Percentiles rank a stretch among this genome's conserved stretches.
Conservation (phyloP, 2,329 filamentous ascomycete species). For the Pseudogymnoascus sp. region DNA sequence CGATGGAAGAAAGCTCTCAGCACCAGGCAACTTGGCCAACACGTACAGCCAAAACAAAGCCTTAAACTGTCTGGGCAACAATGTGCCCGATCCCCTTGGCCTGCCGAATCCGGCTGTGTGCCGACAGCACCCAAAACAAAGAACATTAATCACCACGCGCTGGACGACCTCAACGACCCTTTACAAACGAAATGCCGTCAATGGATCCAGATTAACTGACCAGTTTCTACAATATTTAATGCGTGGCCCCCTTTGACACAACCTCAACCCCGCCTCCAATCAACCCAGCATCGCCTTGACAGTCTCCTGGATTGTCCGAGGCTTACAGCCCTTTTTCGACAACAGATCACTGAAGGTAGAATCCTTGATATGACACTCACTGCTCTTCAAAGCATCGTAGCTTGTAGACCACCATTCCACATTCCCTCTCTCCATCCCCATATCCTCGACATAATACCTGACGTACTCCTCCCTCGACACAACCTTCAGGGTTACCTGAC, state of each 20-base stretch:
- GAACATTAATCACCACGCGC: too few species aligned
- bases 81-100: neutral
- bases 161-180: too few species aligned
- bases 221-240: neutral
- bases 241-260: neutral
- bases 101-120: neutral
- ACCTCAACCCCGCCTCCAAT: neutral
- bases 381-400: slow-evolving; percentile 17
- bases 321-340: slow-evolving; percentile 11
- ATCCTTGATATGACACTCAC: slow-evolving; percentile 20
- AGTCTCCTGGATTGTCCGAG: slow-evolving; percentile 17
- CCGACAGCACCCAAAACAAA: too few species aligned
- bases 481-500: slow-evolving; percentile 14
- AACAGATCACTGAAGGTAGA: slow-evolving; percentile 18
- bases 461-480: slow-evolving; percentile 19
- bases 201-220: too few species aligned
- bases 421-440: slow-evolving; percentile 13
- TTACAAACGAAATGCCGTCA: neutral
- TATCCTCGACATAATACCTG: slow-evolving; percentile 16
- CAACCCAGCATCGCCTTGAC: slow-evolving; percentile 17
- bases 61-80: neutral
- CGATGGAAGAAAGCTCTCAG: neutral
- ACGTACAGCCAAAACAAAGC: neutral
- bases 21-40: neutral
- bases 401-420: slow-evolving; percentile 21